A percentile compares a stretch with the other conserved stretches of the same genome.
Evolutionary conservation across 2,329 filamentous ascomycete species (phyloP).

Genomic region (Talaromyces verruculosus): DNA sequence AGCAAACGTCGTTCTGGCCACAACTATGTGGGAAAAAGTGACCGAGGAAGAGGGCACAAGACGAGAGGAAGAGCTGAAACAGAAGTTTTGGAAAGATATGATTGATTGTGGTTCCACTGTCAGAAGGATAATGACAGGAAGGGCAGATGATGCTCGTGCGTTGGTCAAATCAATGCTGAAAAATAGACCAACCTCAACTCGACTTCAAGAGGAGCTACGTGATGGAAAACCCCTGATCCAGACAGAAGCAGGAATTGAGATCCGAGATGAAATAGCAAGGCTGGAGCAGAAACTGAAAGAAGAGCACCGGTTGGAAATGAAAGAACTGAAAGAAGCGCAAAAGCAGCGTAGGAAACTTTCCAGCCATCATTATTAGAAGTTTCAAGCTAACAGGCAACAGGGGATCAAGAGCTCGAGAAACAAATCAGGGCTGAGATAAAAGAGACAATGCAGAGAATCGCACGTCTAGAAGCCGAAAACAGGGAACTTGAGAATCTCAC

Average conservation of each 20-base stretch:
- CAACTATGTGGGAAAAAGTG: conserved; percentile 37
- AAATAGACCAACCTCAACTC: not conserved
- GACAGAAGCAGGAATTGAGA: not conserved
- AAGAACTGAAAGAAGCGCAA: not conserved
- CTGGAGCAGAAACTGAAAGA: not conserved
- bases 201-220: not conserved
- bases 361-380: too few species aligned
- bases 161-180: not conserved
- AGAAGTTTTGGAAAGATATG: not conserved
- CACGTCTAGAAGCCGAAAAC: not conserved
- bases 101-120: not conserved
- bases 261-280: not conserved
- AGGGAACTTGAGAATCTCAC: too few species aligned
- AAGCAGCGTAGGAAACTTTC: too few species aligned
- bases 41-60: not conserved
- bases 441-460: not conserved
- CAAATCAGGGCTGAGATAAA: not conserved
- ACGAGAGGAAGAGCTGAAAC: not conserved
- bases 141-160: not conserved
- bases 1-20: conserved; percentile 39
- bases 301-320: not conserved
- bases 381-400: not conserved
- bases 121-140: not conserved
- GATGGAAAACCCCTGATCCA: not conserved
- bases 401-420: not conserved